Percentiles rank a stretch among this genome's conserved stretches.
phyloP scores from a whole-genome alignment of 768 basidiomycete species.

The Cytidiella melzeri region DNA sequence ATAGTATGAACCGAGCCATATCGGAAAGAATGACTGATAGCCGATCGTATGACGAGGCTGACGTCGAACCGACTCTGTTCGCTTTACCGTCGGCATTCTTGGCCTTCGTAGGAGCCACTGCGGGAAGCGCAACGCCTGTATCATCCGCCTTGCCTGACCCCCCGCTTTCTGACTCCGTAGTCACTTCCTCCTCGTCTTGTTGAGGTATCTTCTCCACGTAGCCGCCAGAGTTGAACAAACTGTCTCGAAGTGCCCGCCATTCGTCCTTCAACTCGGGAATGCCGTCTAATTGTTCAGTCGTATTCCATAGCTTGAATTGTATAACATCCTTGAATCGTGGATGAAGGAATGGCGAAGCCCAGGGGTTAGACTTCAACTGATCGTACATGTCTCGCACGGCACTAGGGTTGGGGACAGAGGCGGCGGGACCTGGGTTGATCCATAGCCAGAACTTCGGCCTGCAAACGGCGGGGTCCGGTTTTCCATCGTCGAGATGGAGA shows the following conservation, averaged over 20 bases:
- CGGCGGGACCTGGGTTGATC: constrained; percentile 98
- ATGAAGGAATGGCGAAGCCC: constrained; percentile 94
- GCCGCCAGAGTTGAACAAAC: constrained; percentile 86
- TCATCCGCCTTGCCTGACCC: constrained; percentile 35
- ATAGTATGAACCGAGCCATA: constrained; percentile 96
- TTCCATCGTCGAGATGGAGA: constrained; percentile 54
- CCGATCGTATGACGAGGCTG: constrained; percentile 81
- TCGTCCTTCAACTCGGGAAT: constrained; percentile 84
- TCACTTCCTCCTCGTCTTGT: constrained; percentile 27
- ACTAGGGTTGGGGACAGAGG: constrained; percentile 55
- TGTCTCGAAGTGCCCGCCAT: constrained; percentile 73
- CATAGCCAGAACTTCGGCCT: constrained; percentile 95
- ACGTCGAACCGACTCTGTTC: constrained; percentile 86
- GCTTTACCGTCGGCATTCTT: constrained; percentile 45
- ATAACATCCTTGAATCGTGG: constrained; percentile 87
- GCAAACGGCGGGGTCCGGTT: constrained; percentile 53
- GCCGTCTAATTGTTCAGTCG: constrained; percentile 92
- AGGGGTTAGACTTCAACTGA: constrained; percentile 77
- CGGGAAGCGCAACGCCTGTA: constrained; percentile 14
- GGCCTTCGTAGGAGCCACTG: constrained; percentile 12
- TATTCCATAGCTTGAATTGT: constrained; percentile 97
- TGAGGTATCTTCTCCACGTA: constrained; percentile 61
- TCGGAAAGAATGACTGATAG: constrained; percentile 92
- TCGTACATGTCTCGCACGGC: constrained; percentile 81
- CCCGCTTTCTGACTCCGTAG: constrained; percentile 26